Conservation (phyloP, 495 filamentous ascomycete species). For the Penicillium salamii region DNA sequence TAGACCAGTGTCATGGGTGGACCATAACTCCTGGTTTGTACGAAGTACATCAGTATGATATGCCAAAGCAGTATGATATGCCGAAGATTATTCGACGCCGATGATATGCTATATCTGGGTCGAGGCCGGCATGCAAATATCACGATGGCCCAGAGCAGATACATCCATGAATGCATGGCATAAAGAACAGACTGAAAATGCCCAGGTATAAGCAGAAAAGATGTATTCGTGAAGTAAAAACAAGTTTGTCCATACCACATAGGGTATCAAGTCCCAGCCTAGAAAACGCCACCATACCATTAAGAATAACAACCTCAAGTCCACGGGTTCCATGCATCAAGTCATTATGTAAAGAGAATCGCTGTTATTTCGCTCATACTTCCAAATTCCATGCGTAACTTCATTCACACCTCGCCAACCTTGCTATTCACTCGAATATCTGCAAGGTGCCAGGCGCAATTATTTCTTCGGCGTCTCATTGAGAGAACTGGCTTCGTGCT, state of each 20-base stretch:
- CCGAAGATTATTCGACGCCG: slow-evolving; percentile 24
- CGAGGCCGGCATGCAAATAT: background rate
- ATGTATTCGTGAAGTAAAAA: slow-evolving; percentile 13
- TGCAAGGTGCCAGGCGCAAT: background rate
- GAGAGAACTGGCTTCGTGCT: slow-evolving; percentile 4
- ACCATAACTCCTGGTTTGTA: slow-evolving; percentile 31
- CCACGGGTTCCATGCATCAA: slow-evolving; percentile 20
- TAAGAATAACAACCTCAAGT: slow-evolving; percentile 12
- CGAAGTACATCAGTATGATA: slow-evolving; percentile 32
- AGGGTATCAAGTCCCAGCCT: slow-evolving; percentile 28
- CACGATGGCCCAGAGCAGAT: too few species aligned
- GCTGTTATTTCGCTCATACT: slow-evolving; percentile 6
- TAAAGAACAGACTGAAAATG: background rate
- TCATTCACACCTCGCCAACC: slow-evolving; percentile 12
- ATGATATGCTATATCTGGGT: background rate
- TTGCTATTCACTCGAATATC: slow-evolving; percentile 1
- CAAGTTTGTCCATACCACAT: slow-evolving; percentile 15
- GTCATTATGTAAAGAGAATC: slow-evolving; percentile 21
- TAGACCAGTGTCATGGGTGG: slow-evolving; percentile 27
- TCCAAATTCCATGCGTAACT: slow-evolving; percentile 13
- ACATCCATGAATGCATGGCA: too few species aligned
- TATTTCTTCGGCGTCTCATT: slow-evolving; percentile 12
- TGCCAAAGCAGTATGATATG: slow-evolving; percentile 33
- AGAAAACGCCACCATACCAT: slow-evolving; percentile 16
- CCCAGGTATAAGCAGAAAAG: slow-evolving; percentile 6